phyloP scores from a whole-genome alignment of 2,329 filamentous ascomycete species.

The Alternaria alternata region DNA sequence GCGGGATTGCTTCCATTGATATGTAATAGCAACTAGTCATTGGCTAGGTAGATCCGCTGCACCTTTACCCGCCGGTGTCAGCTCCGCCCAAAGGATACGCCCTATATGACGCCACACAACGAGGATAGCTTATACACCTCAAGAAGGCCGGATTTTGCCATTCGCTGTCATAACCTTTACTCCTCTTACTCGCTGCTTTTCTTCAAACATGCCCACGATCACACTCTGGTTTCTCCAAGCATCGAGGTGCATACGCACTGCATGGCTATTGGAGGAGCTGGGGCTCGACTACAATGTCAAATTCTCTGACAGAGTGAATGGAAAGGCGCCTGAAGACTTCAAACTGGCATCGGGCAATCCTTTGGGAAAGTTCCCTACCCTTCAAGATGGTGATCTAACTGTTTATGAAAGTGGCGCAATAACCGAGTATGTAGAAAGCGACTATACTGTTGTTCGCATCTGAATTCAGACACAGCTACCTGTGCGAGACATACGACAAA shows the following conservation, averaged over 20 bases:
- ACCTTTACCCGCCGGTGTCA: background rate
- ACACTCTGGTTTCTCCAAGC: constrained; percentile 60
- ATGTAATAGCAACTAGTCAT: background rate
- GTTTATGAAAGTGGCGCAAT: background rate
- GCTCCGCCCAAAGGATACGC: background rate
- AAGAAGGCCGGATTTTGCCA: background rate
- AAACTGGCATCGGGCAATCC: constrained; percentile 52
- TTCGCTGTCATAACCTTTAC: background rate
- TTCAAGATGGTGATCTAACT: constrained; percentile 54
- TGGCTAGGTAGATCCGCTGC: background rate
- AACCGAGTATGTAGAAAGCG: background rate
- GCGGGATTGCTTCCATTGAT: background rate
- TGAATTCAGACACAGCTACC: constrained; percentile 46
- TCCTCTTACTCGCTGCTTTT: background rate
- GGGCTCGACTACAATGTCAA: constrained; percentile 15
- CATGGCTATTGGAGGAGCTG: constrained; percentile 59
- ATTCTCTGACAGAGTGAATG: background rate
- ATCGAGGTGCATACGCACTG: constrained; percentile 55
- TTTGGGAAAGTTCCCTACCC: constrained; percentile 57
- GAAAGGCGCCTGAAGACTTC: constrained; percentile 52
- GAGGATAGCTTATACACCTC: background rate
- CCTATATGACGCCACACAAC: background rate
- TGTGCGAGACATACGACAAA: constrained; percentile 58
- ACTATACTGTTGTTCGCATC: background rate
- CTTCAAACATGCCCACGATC: constrained; percentile 29